These are phyloP conservation scores for Scutellaria galericulata DNA, from an alignment of 257 asterid genomes.

Conservation along the genomic window DNA sequence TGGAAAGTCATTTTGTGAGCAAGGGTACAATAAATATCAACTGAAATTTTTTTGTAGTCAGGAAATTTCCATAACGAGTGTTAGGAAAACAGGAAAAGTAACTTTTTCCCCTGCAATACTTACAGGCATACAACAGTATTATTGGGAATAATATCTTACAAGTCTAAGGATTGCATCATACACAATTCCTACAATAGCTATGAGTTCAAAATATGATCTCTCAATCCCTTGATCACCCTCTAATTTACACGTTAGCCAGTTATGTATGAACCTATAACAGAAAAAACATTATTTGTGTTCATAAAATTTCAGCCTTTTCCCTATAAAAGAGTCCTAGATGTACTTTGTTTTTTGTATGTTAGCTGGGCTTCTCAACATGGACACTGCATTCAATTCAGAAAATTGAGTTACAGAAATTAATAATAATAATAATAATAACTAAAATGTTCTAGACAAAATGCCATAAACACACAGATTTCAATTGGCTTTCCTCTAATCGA, in stretches of 20 bases:
- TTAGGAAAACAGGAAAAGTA: conserved; percentile 6
- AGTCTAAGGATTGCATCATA: neutral
- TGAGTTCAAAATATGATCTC: neutral
- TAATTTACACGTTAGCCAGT: neutral
- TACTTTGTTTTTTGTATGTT: neutral
- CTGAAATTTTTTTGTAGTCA: too few species aligned
- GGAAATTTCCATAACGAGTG: too few species aligned
- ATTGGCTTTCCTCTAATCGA: conserved; percentile 20
- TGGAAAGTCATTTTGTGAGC: neutral
- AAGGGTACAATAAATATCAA: neutral
- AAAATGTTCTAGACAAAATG: neutral
- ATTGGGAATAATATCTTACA: neutral
- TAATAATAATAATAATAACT: neutral
- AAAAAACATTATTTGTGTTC: neutral
- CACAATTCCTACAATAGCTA: neutral
- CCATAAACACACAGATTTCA: conserved; percentile 13
- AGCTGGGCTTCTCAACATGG: neutral
- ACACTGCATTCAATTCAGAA: conserved; percentile 1
- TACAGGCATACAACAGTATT: neutral
- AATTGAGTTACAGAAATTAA: neutral
- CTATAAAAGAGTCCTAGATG: neutral
- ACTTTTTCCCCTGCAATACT: neutral
- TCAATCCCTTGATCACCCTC: conserved; percentile 12
- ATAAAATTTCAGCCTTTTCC: too few species aligned
- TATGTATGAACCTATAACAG: neutral